Evolutionary conservation across 2,329 filamentous ascomycete species (phyloP).

Genomic region (Aspergillus sp.): DNA sequence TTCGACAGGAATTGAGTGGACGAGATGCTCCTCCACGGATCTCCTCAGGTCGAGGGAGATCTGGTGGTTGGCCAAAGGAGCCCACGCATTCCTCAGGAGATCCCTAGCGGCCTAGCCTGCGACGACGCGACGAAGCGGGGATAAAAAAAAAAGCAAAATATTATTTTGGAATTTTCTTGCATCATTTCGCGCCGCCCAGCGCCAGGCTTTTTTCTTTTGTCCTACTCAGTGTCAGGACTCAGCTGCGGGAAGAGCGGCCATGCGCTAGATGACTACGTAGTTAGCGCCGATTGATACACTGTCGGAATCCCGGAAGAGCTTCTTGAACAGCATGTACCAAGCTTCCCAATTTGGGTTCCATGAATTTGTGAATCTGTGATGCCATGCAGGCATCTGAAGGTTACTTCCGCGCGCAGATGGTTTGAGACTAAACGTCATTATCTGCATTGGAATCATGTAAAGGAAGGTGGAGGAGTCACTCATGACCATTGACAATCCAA

Average conservation of each 20-base stretch:
- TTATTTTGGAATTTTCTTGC: neutral
- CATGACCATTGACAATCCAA: neutral
- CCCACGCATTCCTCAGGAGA: slow-evolving; percentile 13
- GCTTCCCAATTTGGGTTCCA: neutral
- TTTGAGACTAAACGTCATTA: slow-evolving; percentile 2
- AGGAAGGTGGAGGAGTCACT: neutral
- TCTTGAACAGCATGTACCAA: neutral
- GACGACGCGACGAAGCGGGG: neutral
- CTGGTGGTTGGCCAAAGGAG: slow-evolving; percentile 15
- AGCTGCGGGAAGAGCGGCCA: slow-evolving; percentile 20
- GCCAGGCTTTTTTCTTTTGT: neutral
- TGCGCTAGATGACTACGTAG: slow-evolving; percentile 2
- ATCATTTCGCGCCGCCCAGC: neutral
- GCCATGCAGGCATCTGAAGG: neutral
- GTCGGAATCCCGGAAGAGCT: neutral
- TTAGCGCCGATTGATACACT: slow-evolving; percentile 3
- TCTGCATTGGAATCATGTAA: neutral
- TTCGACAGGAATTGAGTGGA: slow-evolving; percentile 5
- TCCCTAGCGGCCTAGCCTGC: neutral
- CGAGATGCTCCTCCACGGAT: slow-evolving; percentile 1
- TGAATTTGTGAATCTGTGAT: neutral
- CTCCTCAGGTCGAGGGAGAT: slow-evolving; percentile 8
- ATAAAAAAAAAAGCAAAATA: neutral
- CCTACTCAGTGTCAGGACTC: neutral
- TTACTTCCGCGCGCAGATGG: neutral